Conservation (phyloP, 2,329 filamentous ascomycete genomes). For the Colletotrichum salicis region DNA sequence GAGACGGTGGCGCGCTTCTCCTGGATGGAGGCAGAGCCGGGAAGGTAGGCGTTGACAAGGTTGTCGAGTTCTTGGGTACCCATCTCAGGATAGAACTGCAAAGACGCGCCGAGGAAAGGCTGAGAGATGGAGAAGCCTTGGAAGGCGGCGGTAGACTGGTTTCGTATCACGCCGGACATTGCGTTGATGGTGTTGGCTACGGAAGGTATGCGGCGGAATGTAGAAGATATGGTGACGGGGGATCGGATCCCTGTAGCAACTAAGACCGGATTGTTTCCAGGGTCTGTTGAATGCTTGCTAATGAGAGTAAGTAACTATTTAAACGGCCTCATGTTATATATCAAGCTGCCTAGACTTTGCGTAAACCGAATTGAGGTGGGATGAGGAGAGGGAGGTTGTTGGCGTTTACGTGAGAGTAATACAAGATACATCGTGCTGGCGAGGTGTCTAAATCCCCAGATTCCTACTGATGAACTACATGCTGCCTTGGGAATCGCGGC, state of each 20-base stretch:
- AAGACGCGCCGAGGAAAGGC: constrained; percentile 63
- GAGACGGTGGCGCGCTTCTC: constrained; percentile 69
- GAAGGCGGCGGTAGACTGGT: constrained; percentile 47
- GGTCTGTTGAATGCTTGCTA: not conserved
- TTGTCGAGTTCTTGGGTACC: constrained; percentile 69
- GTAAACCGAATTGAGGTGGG: not conserved
- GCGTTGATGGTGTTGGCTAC: constrained; percentile 11
- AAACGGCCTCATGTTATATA: not conserved
- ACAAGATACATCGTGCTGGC: not conserved
- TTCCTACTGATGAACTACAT: not conserved
- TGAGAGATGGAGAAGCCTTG: constrained; percentile 71
- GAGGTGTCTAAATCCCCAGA: not conserved
- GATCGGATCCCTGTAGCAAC: not conserved
- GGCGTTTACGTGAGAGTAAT: not conserved
- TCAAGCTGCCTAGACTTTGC: not conserved
- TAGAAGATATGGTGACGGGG: not conserved
- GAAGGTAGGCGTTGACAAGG: constrained; percentile 67
- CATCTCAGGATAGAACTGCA: constrained; percentile 75
- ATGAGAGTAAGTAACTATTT: not conserved
- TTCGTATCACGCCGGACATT: constrained; percentile 50
- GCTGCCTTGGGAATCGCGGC: not conserved
- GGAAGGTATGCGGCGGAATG: constrained; percentile 2
- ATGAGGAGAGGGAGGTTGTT: not conserved
- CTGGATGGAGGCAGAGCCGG: constrained; percentile 62
- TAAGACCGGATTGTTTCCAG: not conserved